These are phyloP conservation scores for Hymenoscyphus occultus DNA, from an alignment of 2,329 filamentous ascomycete genomes.

Conservation along the genomic window DNA sequence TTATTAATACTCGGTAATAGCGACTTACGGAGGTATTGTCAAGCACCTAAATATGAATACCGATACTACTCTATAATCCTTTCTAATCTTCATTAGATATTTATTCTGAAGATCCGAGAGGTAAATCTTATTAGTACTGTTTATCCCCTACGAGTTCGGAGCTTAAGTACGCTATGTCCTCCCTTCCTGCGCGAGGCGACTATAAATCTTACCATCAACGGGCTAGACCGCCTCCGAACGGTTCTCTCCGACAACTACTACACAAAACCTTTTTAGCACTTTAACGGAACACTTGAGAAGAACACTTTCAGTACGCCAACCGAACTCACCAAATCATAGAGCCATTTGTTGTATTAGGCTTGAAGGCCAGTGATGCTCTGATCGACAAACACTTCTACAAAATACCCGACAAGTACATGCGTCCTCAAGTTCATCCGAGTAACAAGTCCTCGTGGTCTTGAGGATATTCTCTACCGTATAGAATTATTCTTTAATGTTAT, in stretches of 20 bases:
- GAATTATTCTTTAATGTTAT: too few species aligned
- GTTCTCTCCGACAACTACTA: not conserved
- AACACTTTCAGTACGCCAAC: not conserved
- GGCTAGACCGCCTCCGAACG: conserved; percentile 1
- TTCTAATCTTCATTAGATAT: not conserved
- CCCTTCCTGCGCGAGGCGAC: not conserved
- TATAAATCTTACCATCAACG: not conserved
- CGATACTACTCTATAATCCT: not conserved
- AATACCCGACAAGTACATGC: conserved; percentile 17
- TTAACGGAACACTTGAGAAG: not conserved
- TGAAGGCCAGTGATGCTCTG: conserved; percentile 13
- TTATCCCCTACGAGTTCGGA: not conserved
- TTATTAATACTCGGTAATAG: too few species aligned
- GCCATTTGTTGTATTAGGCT: conserved; percentile 13
- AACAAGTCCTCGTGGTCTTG: too few species aligned
- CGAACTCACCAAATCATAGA: conserved; percentile 2
- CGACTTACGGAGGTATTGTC: not conserved
- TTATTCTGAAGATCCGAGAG: not conserved
- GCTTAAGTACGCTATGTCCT: not conserved
- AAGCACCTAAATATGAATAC: not conserved
- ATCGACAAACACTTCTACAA: conserved; percentile 22
- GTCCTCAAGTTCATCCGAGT: not conserved
- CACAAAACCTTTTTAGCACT: not conserved
- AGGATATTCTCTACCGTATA: too few species aligned
- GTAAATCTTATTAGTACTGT: not conserved